phyloP scores from a whole-genome alignment of 179 eudicot species.

The Spergularia azorica region DNA sequence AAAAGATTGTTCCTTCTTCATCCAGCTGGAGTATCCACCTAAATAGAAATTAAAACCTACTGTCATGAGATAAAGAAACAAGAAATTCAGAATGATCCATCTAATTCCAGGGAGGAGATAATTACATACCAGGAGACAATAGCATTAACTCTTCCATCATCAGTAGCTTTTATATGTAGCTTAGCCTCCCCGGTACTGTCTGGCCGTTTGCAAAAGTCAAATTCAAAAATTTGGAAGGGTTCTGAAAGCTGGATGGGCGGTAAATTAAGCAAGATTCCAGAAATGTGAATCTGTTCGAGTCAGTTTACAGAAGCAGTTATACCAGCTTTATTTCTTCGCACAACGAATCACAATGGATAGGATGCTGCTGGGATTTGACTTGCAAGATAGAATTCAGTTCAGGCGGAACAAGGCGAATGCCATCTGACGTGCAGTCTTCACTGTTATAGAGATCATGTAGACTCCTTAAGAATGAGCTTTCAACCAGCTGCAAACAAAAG shows the following conservation, averaged over 20 bases:
- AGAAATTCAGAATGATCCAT: neutral
- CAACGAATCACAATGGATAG: conserved; percentile 82
- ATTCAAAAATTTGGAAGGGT: conserved; percentile 92
- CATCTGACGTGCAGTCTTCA: conserved; percentile 58
- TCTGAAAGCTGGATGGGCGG: conserved; percentile 78
- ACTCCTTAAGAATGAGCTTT: conserved; percentile 62
- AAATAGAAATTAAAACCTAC: conserved; percentile 22
- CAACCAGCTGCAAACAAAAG: conserved; percentile 65
- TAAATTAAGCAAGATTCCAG: conserved; percentile 35
- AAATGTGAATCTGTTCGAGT: neutral
- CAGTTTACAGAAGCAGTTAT: conserved; percentile 14
- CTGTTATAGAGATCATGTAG: conserved; percentile 62
- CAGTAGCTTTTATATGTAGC: conserved; percentile 54
- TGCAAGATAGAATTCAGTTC: conserved; percentile 40
- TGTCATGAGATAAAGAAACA: neutral
- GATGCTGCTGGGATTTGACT: conserved; percentile 59
- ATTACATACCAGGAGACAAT: conserved; percentile 82
- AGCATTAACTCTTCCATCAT: conserved; percentile 74
- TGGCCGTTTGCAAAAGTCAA: conserved; percentile 94
- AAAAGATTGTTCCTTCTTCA: conserved; percentile 72
- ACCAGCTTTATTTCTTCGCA: conserved; percentile 73
- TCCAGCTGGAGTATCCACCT: conserved; percentile 99
- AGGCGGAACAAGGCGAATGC: conserved; percentile 60
- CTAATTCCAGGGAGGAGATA: conserved; percentile 33
- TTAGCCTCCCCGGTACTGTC: conserved; percentile 65